Evolutionary conservation across 192 early-diverging fungal species (phyloP).

Genomic region (Backusella macrospora): DNA sequence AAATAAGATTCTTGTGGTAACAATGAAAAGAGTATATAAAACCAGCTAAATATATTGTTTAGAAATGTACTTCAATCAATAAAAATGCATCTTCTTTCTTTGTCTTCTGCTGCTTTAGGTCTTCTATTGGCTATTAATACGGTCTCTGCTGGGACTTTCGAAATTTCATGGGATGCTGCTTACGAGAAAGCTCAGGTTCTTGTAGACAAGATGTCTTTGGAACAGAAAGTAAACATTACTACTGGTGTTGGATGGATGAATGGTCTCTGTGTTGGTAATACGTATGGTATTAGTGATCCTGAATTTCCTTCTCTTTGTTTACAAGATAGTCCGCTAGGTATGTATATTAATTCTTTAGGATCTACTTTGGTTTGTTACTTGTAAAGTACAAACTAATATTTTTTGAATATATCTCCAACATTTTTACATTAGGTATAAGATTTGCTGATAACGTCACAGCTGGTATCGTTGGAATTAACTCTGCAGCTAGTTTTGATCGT

Average conservation of each 20-base stretch:
- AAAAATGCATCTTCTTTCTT: constrained; percentile 17
- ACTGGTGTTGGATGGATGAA: constrained; percentile 51
- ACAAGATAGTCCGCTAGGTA: constrained; percentile 27
- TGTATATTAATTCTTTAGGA: neutral
- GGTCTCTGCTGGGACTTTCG: neutral
- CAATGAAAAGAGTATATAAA: neutral
- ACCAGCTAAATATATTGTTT: neutral
- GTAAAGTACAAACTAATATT: neutral
- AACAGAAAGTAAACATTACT: constrained; percentile 51
- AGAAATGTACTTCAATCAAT: neutral
- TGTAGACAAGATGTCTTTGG: constrained; percentile 42
- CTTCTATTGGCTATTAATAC: neutral
- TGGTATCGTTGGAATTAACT: constrained; percentile 55
- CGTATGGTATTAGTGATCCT: constrained; percentile 35
- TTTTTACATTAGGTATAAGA: constrained; percentile 32
- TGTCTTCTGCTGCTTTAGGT: neutral
- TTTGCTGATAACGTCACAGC: constrained; percentile 47
- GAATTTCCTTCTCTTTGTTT: constrained; percentile 48
- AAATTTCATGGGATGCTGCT: constrained; percentile 33
- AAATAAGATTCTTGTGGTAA: neutral
- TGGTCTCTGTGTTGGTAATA: constrained; percentile 57
- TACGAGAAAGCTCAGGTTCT: constrained; percentile 29
- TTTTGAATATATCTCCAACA: neutral
- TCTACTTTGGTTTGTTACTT: neutral
- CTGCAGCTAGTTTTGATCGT: constrained; percentile 63